These are phyloP conservation scores for Microsporum audouinii DNA, from an alignment of 2,329 filamentous ascomycete species.

Conservation along the genomic window DNA sequence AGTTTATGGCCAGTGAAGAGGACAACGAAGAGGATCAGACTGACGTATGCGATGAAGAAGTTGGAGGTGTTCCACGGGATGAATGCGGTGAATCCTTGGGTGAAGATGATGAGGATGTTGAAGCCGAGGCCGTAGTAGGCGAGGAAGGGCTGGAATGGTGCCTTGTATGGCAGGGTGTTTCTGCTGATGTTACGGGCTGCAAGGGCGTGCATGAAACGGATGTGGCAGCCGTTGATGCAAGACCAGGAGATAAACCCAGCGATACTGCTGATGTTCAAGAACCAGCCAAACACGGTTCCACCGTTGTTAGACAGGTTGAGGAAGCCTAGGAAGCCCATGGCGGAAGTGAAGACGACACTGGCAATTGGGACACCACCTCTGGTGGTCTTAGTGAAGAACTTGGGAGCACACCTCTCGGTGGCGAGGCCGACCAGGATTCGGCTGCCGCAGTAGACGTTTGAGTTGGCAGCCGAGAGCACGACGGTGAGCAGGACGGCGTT, in stretches of 20 bases:
- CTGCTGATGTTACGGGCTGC: slow-evolving; percentile 47
- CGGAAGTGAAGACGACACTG: slow-evolving; percentile 34
- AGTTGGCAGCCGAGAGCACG: slow-evolving; percentile 35
- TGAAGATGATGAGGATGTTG: slow-evolving; percentile 52
- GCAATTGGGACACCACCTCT: slow-evolving; percentile 36
- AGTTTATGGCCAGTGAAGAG: slow-evolving; percentile 52
- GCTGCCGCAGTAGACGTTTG: slow-evolving; percentile 40
- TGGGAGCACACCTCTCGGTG: slow-evolving; percentile 35
- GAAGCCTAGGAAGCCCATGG: slow-evolving; percentile 55
- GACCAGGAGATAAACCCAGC: slow-evolving; percentile 29
- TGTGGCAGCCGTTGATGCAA: slow-evolving; percentile 42
- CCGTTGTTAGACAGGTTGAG: slow-evolving; percentile 55
- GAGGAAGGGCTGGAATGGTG: slow-evolving; percentile 52
- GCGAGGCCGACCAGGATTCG: slow-evolving; percentile 59
- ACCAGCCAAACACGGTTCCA: slow-evolving; percentile 44
- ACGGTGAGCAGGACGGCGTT: slow-evolving; percentile 35
- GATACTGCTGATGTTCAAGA: slow-evolving; percentile 27
- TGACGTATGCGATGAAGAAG: slow-evolving; percentile 56
- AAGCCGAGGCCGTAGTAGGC: slow-evolving; percentile 57
- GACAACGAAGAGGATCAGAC: slow-evolving; percentile 51
- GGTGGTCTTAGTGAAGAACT: slow-evolving; percentile 32
- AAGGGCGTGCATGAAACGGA: slow-evolving; percentile 54
- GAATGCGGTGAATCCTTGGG: slow-evolving; percentile 58
- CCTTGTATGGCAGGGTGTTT: slow-evolving; percentile 48
- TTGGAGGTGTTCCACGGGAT: slow-evolving; percentile 49